A percentile compares a stretch with the other conserved stretches of the same genome.
Conservation (phyloP, 2,329 filamentous ascomycete species). For the Fusarium newnesense region DNA sequence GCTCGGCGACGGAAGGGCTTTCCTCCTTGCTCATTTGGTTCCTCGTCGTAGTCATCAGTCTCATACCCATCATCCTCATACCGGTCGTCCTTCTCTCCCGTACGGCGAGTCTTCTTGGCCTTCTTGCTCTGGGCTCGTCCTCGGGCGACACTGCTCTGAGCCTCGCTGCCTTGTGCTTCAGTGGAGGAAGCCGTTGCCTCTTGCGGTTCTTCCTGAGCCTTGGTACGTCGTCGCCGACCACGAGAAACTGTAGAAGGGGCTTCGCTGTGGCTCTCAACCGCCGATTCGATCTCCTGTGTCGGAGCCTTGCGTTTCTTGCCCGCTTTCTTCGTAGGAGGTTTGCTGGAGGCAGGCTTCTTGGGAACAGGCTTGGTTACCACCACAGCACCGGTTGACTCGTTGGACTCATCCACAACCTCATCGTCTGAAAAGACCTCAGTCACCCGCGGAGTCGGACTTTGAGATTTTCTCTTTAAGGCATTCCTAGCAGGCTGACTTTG, state of each 20-base stretch:
- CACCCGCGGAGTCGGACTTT: not conserved
- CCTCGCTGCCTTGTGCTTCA: not conserved
- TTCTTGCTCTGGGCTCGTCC: slow-evolving; percentile 8
- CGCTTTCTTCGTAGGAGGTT: not conserved
- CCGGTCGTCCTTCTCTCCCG: not conserved
- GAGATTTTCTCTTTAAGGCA: not conserved
- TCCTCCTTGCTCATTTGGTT: not conserved
- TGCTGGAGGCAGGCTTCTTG: not conserved
- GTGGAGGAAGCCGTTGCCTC: not conserved
- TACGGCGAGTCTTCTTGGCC: not conserved
- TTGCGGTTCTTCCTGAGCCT: not conserved
- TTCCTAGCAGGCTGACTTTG: not conserved
- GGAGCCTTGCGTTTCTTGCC: not conserved
- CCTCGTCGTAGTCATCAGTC: slow-evolving; percentile 7
- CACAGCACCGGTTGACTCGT: not conserved
- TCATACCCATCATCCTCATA: slow-evolving; percentile 14
- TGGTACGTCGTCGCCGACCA: not conserved
- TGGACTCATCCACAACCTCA: not conserved
- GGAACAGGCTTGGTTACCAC: not conserved
- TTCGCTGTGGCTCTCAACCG: not conserved
- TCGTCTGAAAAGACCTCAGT: not conserved
- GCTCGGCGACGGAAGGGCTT: slow-evolving; percentile 9
- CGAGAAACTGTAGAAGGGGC: slow-evolving; percentile 4
- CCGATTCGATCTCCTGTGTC: not conserved
- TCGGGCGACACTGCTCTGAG: slow-evolving; percentile 4